A percentile compares a stretch with the other conserved stretches of the same genome.
Conservation (phyloP, 805 yeast species). For the Candida patagonica region DNA sequence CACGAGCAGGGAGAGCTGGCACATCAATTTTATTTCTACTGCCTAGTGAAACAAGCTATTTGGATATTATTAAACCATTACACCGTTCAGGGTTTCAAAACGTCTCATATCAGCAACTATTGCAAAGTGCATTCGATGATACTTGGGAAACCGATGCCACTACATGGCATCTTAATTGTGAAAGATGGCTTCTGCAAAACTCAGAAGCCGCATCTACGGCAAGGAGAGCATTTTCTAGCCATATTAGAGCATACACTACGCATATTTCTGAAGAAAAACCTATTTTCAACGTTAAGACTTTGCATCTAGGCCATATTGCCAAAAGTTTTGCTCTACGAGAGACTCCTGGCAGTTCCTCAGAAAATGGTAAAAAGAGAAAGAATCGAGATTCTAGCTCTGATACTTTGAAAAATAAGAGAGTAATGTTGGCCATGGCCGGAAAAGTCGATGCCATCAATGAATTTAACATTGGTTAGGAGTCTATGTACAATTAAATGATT, state of each 20-base stretch:
- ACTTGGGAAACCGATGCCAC: constrained; percentile 92
- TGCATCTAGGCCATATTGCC: constrained; percentile 94
- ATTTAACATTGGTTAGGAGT: constrained; percentile 4
- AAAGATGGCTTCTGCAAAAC: constrained; percentile 77
- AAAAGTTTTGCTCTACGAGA: constrained; percentile 92
- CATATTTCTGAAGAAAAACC: constrained; percentile 75
- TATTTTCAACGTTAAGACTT: constrained; percentile 66
- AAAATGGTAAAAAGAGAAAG: constrained; percentile 17
- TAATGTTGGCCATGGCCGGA: constrained; percentile 22
- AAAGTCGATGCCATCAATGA: constrained; percentile 17
- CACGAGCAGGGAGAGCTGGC: constrained; percentile 91
- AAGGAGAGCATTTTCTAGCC: constrained; percentile 74
- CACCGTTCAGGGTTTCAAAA: constrained; percentile 50
- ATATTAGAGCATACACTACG: constrained; percentile 91
- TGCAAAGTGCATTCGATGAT: constrained; percentile 31
- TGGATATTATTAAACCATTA: constrained; percentile 47
- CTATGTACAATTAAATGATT: too few relatives aligned
- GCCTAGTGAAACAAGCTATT: constrained; percentile 81
- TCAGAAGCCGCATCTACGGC: constrained; percentile 53
- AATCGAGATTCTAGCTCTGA: constrained; percentile 17
- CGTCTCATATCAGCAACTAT: constrained; percentile 33
- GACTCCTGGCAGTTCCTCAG: constrained; percentile 60
- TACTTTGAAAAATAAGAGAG: constrained; percentile 3
- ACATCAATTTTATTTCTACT: constrained; percentile 65
- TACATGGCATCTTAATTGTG: constrained; percentile 87